A percentile compares a stretch with the other conserved stretches of the same genome.
phyloP scores from a whole-genome alignment of 768 basidiomycete species.

The Daedalea quercina region DNA sequence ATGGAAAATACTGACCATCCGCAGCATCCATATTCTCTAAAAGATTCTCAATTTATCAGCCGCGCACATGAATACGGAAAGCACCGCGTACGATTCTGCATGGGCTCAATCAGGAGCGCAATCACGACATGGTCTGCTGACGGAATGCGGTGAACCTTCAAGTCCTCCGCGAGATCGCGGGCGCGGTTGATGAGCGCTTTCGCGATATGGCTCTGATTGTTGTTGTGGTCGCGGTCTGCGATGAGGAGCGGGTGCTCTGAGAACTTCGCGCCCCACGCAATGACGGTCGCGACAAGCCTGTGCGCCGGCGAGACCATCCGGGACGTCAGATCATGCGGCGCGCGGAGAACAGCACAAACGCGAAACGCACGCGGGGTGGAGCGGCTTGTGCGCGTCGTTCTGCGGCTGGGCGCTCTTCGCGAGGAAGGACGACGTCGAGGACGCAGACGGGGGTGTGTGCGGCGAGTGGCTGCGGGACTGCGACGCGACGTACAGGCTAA shows the following conservation, averaged over 20 bases:
- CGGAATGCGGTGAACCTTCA: constrained; percentile 81
- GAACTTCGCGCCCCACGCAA: constrained; percentile 92
- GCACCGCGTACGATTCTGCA: constrained; percentile 64
- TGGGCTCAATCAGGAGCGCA: constrained; percentile 71
- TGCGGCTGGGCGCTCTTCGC: constrained; percentile 9
- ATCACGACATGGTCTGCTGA: constrained; percentile 78
- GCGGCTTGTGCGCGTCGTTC: constrained; percentile 11
- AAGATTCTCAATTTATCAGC: background rate
- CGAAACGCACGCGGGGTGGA: constrained; percentile 23
- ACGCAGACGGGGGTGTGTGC: constrained; percentile 11
- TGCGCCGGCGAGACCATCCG: too few relatives aligned
- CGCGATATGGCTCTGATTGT: constrained; percentile 65
- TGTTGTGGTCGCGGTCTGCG: constrained; percentile 65
- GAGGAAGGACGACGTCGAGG: constrained; percentile 10
- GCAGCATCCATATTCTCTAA: constrained; percentile 70
- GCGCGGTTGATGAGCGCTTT: constrained; percentile 74
- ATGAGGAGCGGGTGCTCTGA: constrained; percentile 84
- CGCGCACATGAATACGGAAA: constrained; percentile 3
- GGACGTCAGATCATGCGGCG: constrained; percentile 1
- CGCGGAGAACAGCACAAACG: background rate
- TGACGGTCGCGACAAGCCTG: constrained; percentile 69
- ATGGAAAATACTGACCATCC: constrained; percentile 40
- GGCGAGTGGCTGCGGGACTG: constrained; percentile 15
- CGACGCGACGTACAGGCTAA: constrained; percentile 18
- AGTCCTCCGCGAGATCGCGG: constrained; percentile 78